Evolutionary conservation across 805 yeast species (phyloP), one percentile per base, ranked within the genome.

Genomic region (Hanseniaspora taiwanica): DNA sequence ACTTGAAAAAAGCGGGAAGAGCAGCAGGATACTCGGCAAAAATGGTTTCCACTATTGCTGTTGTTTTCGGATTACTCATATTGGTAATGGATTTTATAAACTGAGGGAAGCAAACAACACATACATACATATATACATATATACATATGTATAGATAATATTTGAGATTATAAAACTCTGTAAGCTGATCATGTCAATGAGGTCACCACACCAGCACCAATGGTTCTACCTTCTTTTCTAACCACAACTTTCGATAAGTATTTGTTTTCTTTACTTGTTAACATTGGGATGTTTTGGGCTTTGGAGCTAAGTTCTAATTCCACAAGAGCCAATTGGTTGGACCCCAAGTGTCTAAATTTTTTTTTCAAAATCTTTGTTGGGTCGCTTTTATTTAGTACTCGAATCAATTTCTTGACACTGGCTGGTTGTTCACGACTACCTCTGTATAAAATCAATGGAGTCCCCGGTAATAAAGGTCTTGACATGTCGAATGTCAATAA

Each of bases 201-300:
- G 46, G 93, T 80, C 53, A 89, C 82, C 62, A 83, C 81, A 62
- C 98, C 99, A 57, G 91, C 89, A 46, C 97, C 99, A 62, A 91
- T 85, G 36, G 98, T 89, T 52, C 76, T 78, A 53, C 97, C 98
- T 65, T 91, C 97, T 65, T 91, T 97, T 71, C 99, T 85, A 59
- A 91, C 72, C 17, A 97, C 86, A 60, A 91, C 84, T 64, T 97
- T 79, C 51, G 97, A 96, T 51, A 91, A 70, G 63, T 86, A 96
- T 48, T 86, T 95, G 58, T 85, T 83, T 55, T 82, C 84, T 45
- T 68, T 75, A 55, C 76, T 84, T 31, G 86, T 78, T 64, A 91
- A 94, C 40, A 89, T 75, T 61, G 97, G 91, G 35, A 91, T 79
- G 60, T 14, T 82, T 66, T 65, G 82, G 13, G 12, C 96, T 57